Evolutionary conservation across 164 flowering plant species (phyloP).

Genomic region (Tinospora cordifolia): DNA sequence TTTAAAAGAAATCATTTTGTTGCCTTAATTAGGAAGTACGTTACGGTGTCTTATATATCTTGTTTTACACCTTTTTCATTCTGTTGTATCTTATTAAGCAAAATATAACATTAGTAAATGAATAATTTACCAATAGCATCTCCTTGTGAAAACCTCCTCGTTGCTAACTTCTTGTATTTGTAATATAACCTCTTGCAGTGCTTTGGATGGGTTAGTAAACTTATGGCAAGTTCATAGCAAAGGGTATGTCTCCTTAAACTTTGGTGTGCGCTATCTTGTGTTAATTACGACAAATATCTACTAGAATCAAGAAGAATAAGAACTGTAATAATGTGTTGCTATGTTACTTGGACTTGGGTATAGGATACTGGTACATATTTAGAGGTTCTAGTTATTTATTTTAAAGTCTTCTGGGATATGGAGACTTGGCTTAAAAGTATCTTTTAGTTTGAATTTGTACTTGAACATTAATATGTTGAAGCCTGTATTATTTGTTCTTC

Average conservation of each 20-base stretch:
- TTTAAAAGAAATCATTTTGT: background rate
- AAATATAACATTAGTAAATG: background rate
- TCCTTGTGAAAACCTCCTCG: slow-evolving; percentile 1
- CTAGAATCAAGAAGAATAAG: too few relatives aligned
- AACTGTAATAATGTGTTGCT: too few relatives aligned
- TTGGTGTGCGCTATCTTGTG: background rate
- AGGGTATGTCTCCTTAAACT: slow-evolving; percentile 40
- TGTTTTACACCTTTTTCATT: background rate
- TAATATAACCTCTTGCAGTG: slow-evolving; percentile 43
- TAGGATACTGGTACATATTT: too few relatives aligned
- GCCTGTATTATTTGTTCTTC: too few relatives aligned
- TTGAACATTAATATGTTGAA: too few relatives aligned
- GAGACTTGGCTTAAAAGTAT: too few relatives aligned
- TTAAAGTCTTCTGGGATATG: too few relatives aligned
- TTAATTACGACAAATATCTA: too few relatives aligned
- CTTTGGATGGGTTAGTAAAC: slow-evolving; percentile 88
- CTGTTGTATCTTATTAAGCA: background rate
- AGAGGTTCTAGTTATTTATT: too few relatives aligned
- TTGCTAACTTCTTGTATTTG: slow-evolving; percentile 4
- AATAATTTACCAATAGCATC: background rate
- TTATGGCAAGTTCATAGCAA: slow-evolving; percentile 77
- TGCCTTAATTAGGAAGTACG: background rate
- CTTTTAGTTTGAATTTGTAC: too few relatives aligned
- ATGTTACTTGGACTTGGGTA: too few relatives aligned
- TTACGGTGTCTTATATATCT: background rate